phyloP scores from a whole-genome alignment of 2,329 filamentous ascomycete genomes.

The Tolypocladium album region DNA sequence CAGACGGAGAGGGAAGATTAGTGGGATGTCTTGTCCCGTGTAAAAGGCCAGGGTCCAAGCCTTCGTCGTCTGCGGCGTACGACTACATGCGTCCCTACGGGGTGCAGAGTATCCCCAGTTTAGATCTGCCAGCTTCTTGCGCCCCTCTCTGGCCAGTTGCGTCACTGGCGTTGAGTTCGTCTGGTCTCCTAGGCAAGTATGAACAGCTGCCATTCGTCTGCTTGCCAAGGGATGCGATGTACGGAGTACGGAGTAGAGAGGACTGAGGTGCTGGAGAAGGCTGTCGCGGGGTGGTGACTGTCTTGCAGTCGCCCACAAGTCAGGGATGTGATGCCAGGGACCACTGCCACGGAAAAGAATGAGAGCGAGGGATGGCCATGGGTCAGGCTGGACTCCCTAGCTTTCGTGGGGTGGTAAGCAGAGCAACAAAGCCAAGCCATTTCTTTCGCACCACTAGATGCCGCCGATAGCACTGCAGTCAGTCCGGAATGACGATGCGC shows the following conservation, averaged over 20 bases:
- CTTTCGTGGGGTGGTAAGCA: neutral
- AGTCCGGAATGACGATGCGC: neutral
- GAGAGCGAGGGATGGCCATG: neutral
- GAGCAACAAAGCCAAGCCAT: neutral
- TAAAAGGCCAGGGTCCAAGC: neutral
- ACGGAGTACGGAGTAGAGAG: neutral
- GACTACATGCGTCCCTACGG: too few species aligned
- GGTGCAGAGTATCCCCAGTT: neutral
- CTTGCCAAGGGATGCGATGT: neutral
- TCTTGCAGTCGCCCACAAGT: neutral
- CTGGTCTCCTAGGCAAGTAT: neutral
- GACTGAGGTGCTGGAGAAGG: neutral
- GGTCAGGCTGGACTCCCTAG: neutral
- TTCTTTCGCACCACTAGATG: neutral
- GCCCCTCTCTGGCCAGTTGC: neutral
- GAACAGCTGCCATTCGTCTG: neutral
- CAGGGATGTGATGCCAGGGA: neutral
- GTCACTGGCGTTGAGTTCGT: neutral
- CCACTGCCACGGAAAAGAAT: neutral
- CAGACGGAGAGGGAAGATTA: neutral
- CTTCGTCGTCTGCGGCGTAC: neutral
- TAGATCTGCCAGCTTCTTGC: neutral
- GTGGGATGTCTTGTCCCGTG: neutral
- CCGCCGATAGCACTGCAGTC: neutral
- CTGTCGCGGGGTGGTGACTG: neutral